Base-by-base conservation (phyloP, 2,329 filamentous ascomycete species). In the Fusarium sacchari region DNA sequence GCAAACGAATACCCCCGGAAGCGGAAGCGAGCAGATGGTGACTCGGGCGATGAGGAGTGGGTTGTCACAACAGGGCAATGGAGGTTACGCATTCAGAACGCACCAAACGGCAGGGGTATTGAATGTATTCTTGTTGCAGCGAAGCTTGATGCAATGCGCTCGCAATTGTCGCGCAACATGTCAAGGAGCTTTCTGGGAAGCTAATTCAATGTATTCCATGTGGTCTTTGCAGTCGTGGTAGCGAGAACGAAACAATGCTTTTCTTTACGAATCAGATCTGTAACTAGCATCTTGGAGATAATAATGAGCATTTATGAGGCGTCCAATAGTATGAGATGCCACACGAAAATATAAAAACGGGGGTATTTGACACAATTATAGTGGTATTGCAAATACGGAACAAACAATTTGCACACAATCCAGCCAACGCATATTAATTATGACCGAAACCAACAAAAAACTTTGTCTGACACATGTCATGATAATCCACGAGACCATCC, bases 81-180 rank as follows among this genome's bases (percentile, higher is more conserved):
- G 92, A 86, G 92, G 66, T 79, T 95, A 73, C 86, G 89, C 46
- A 89, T 97, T 34, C 91, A 92, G 78, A 81, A 81, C 20, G 79
- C 82, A 6, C 82, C 77, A 64, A 84, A 82, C 56, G 86, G 87
- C 55, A 89, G 87, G 77, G 85, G 85, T 5, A 86, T 92, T 63
- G 92, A 96, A 82, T 92, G 94, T 66, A 87, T 94, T 28, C 86
- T 97, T 56, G 86, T 93, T 22, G 93, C 91, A 2, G 93, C 95
- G 39, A 94, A 93, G 81, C 79, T 97, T 32, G 93, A 97, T 74
- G 92, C 91, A 1, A 88, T 91, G 75, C 92, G 87, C 60, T 87
- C 86, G 13, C 90, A 96, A 81, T 85, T 86, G 69, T 87, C 87
- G 17, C 88, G 93, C 71, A 97, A 97, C 83, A 83, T 82, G 56